Evolutionary conservation across 2,329 filamentous ascomycete genomes (phyloP).

Genomic region (Penicillium sp.): DNA sequence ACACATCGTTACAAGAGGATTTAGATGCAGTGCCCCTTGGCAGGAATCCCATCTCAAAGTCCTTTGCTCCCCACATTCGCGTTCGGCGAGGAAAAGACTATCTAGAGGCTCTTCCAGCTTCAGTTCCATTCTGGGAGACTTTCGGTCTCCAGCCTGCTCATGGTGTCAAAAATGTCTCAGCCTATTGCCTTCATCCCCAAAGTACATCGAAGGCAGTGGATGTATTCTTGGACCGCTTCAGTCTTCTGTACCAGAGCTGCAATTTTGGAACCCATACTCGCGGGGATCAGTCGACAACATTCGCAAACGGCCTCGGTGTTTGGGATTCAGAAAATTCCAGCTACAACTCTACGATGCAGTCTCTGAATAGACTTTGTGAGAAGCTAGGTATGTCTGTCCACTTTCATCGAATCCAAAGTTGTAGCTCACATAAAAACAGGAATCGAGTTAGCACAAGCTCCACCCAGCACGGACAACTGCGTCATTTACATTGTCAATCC

Average conservation of each 20-base stretch:
- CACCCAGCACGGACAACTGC: slow-evolving; percentile 46
- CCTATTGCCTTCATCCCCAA: slow-evolving; percentile 61
- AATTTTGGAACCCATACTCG: slow-evolving; percentile 59
- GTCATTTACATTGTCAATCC: slow-evolving; percentile 65
- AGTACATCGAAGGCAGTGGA: slow-evolving; percentile 52
- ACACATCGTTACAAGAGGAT: slow-evolving; percentile 39
- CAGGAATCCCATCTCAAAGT: slow-evolving; percentile 43
- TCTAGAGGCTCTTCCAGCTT: slow-evolving; percentile 61
- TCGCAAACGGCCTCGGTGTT: slow-evolving; percentile 41
- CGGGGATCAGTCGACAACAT: slow-evolving; percentile 46
- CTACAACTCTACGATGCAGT: slow-evolving; percentile 42
- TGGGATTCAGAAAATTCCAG: slow-evolving; percentile 38
- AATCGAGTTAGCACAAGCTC: slow-evolving; percentile 37
- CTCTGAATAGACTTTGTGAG: slow-evolving; percentile 39
- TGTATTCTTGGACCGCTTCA: slow-evolving; percentile 57
- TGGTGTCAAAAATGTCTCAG: slow-evolving; percentile 61
- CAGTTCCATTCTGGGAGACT: slow-evolving; percentile 65
- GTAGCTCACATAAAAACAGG: slow-evolving; percentile 32
- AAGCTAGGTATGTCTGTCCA: slow-evolving; percentile 40
- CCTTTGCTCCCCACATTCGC: slow-evolving; percentile 59
- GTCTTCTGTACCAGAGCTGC: slow-evolving; percentile 60
- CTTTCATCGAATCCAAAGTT: not conserved
- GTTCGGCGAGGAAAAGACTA: slow-evolving; percentile 57
- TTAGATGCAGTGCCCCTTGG: slow-evolving; percentile 23
- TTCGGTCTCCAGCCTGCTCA: slow-evolving; percentile 61